phyloP scores from a whole-genome alignment of 352 stramenopile genomes.

The Phytophthora foliorum region DNA sequence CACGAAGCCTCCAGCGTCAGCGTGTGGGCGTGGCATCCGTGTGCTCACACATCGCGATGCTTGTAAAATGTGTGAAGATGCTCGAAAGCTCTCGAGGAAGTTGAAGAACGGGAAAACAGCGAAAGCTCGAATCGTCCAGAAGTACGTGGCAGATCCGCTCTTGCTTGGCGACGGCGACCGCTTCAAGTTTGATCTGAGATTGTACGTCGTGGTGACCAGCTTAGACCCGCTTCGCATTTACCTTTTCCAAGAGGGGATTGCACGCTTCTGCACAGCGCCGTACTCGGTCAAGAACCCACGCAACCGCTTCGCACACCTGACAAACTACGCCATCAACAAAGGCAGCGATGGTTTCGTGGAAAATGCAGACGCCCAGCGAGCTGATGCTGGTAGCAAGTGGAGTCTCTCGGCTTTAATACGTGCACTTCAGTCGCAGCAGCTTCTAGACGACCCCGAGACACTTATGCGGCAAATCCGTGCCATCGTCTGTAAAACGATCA shows the following conservation, averaged over 20 bases:
- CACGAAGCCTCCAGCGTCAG: conserved; percentile 87
- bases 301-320: conserved; percentile 76
- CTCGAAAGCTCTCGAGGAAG: conserved; percentile 33
- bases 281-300: conserved; percentile 77
- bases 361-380: conserved; percentile 50
- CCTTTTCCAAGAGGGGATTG: conserved; percentile 87
- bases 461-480: conserved; percentile 56
- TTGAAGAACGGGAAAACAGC: conserved; percentile 19
- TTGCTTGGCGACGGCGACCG: conserved; percentile 64
- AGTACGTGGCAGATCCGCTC: conserved; percentile 79
- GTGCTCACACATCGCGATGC: conserved; percentile 61
- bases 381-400: conserved; percentile 76
- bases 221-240: conserved; percentile 90
- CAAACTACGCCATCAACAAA: conserved; percentile 88
- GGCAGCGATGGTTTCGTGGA: conserved; percentile 68
- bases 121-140: conserved; percentile 77
- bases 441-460: conserved; percentile 45
- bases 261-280: conserved; percentile 82
- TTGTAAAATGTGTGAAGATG: conserved; percentile 34
- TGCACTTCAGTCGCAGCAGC: conserved; percentile 40
- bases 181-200: conserved; percentile 91
- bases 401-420: conserved; percentile 65
- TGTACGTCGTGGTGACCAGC: conserved; percentile 92
- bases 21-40: conserved; percentile 90
- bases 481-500: conserved; percentile 78